Base-by-base conservation (phyloP, 257 asterid genomes). In the Plantago elongata region DNA sequence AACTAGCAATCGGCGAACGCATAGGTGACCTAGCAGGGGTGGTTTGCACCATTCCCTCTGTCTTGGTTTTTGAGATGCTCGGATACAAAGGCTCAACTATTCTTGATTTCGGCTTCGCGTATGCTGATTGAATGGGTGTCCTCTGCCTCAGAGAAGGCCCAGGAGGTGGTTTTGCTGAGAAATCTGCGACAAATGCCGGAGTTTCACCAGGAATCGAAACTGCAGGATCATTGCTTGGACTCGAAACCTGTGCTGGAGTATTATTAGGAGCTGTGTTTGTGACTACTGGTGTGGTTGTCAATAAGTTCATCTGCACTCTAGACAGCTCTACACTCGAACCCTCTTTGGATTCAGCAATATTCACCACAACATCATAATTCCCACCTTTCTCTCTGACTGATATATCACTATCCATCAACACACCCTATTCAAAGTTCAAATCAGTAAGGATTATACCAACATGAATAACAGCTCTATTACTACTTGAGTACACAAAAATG, bases 101-200 rank as follows among this genome's bases (percentile, higher is more conserved):
- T 69, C 96, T 75, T 43, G 95, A 89, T 42, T 80, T 89, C 2
- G 87, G 79, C 75, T 77, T 86, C 7, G 75, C 65, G 17, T 74
- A 76, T 11, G 73, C 81, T 0, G 83, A 73, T 16, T 34, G 40
- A 0, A 76, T 8, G 11, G 15, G 8, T 22, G 74, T 7, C 48
- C 84, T 70, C 16, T 71, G 77, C 12, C 81, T 66, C 6, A 64
- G 11, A 37, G 64, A 22, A 13, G 78, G 70, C 7, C 62, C 73
- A 3, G 48, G 3, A 7, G 87, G 75, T 1, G 86, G 86, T 44
- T 69, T 78, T 3, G 68, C 60, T 13, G 79, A 51, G 13, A 47
- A 60, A 63, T 66, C 65, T n/a, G 72, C 30, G 43, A 12, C 45
- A 9, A 74, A 62, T 15, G 59, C 10, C 4, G 69, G 65, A 27